These are phyloP conservation scores for Groenewaldozyma auringiensis DNA, from an alignment of 1,139 yeast genomes.

Conservation along the genomic window DNA sequence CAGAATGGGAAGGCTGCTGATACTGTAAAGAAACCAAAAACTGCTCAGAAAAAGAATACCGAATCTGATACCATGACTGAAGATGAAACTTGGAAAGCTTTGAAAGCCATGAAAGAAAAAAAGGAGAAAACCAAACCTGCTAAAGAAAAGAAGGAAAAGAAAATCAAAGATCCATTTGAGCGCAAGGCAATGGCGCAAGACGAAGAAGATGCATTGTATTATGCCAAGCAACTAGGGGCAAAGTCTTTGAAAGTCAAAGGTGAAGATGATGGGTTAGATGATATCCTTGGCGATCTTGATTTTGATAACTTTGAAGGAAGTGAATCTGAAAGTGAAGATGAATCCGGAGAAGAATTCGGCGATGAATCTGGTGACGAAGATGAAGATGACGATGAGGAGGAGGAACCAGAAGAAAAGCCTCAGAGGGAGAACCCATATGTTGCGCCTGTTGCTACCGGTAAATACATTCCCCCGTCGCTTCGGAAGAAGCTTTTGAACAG, in stretches of 20 bases:
- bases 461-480: conserved; percentile 79
- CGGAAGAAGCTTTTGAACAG: conserved; percentile 34
- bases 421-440: conserved; percentile 74
- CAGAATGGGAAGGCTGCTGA: conserved; percentile 17
- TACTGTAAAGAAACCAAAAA: conserved; percentile 22
- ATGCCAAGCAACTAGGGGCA: conserved; percentile 73
- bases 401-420: conserved; percentile 33
- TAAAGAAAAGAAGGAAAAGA: conserved; percentile 11
- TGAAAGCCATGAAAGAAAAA: conserved; percentile 6
- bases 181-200: conserved; percentile 46
- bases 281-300: conserved; percentile 70
- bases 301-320: conserved; percentile 21
- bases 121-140: conserved; percentile 10
- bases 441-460: conserved; percentile 52
- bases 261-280: conserved; percentile 66
- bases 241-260: conserved; percentile 47
- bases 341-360: conserved; percentile 20
- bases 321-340: conserved; percentile 21
- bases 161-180: not conserved
- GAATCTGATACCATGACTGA: conserved; percentile 7
- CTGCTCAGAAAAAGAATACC: conserved; percentile 7
- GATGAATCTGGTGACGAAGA: conserved; percentile 23
- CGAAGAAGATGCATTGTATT: conserved; percentile 72
- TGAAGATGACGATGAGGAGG: conserved; percentile 33
- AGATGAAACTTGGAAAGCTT: conserved; percentile 8